These are phyloP conservation scores for Steccherinum ochraceum DNA, from an alignment of 768 basidiomycete genomes.

Conservation along the genomic window DNA sequence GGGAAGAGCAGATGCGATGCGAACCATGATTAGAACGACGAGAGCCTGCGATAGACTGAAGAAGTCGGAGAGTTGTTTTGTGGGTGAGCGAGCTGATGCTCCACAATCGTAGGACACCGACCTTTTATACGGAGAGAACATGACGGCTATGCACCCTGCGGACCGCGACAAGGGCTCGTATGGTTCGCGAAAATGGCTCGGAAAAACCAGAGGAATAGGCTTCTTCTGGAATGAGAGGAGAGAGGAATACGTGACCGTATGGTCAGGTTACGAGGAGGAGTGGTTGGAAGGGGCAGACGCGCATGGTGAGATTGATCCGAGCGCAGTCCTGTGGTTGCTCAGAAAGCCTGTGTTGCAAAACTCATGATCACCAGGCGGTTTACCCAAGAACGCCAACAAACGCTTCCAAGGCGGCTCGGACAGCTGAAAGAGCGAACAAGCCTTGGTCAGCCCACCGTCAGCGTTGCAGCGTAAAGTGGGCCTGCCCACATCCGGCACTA, in stretches of 20 bases:
- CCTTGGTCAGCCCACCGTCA: too few relatives aligned
- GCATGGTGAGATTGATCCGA: neutral
- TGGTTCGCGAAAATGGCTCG: neutral
- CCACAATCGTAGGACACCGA: neutral
- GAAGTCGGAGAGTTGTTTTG: neutral
- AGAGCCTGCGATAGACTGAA: neutral
- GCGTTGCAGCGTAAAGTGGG: neutral
- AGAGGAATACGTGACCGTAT: neutral
- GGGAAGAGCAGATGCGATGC: neutral
- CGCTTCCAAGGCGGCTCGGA: neutral
- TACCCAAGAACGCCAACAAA: neutral
- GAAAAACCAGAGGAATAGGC: neutral
- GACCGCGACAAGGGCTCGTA: neutral
- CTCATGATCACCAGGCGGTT: neutral
- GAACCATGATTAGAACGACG: neutral
- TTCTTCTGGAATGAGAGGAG: neutral
- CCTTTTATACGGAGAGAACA: too few relatives aligned
- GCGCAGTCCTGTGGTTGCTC: neutral
- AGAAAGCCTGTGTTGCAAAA: too few relatives aligned
- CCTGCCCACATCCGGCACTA: neutral
- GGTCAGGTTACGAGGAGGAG: neutral
- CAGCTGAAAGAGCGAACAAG: too few relatives aligned
- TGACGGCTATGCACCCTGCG: neutral
- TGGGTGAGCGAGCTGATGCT: neutral
- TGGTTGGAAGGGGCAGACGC: neutral